Percentiles rank a stretch among this genome's conserved stretches.
Evolutionary conservation across 2,329 filamentous ascomycete species (phyloP).

Genomic region (Alternaria gaisen): DNA sequence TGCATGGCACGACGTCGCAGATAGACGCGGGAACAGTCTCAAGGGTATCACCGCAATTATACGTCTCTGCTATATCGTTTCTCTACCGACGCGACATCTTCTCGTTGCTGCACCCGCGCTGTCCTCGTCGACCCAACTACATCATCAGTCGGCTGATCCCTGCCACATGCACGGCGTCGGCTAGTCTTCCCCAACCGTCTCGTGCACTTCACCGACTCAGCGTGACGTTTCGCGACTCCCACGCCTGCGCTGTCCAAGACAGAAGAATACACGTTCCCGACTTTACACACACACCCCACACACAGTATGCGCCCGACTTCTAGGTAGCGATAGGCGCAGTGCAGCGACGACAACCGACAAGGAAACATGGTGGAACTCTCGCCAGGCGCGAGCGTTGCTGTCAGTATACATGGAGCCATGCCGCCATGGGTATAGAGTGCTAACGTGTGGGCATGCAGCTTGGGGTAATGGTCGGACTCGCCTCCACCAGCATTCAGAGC

Average conservation of each 20-base stretch:
- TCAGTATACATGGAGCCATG: conserved; percentile 31
- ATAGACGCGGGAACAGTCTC: conserved; percentile 3
- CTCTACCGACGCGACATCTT: neutral
- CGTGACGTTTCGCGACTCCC: conserved; percentile 34
- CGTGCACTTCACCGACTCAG: conserved; percentile 39
- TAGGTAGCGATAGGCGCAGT: conserved; percentile 42
- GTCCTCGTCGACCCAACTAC: conserved; percentile 31
- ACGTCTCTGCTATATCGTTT: neutral
- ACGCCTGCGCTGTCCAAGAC: conserved; percentile 1
- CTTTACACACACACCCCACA: conserved; percentile 3
- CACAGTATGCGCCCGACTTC: conserved; percentile 40
- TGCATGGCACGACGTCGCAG: conserved; percentile 12
- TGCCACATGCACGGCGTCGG: conserved; percentile 35
- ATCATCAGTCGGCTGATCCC: conserved; percentile 43
- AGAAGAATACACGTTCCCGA: neutral
- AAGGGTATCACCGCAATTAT: neutral
- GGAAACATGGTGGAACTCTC: conserved; percentile 53
- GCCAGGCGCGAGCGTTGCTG: conserved; percentile 53
- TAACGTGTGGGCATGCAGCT: conserved; percentile 63
- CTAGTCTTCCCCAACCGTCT: conserved; percentile 33
- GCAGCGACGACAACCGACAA: conserved; percentile 26
- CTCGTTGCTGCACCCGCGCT: conserved; percentile 6
- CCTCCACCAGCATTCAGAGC: conserved; percentile 95
- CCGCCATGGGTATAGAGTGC: neutral
- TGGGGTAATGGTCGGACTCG: conserved; percentile 88